Percentiles rank a stretch among this genome's conserved stretches.
Evolutionary conservation across 2,329 filamentous ascomycete species (phyloP).

Genomic region (Botrytis byssoidea): DNA sequence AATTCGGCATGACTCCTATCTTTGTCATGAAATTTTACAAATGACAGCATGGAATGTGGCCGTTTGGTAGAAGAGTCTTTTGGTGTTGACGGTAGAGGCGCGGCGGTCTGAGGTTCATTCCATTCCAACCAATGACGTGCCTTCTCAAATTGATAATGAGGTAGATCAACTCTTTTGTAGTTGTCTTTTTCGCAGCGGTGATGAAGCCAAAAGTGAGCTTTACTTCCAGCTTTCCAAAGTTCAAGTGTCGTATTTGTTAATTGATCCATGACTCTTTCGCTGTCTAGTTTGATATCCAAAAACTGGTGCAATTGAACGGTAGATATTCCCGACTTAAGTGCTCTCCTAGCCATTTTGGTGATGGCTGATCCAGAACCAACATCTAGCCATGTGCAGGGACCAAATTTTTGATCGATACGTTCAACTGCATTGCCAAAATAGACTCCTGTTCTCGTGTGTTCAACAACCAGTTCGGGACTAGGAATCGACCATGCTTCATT

Average conservation of each 20-base stretch:
- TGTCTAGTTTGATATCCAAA: not conserved
- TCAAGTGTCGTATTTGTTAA: not conserved
- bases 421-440: not conserved
- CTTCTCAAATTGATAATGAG: conserved; percentile 8
- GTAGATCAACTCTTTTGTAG: conserved; percentile 25
- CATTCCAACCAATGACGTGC: conserved; percentile 1
- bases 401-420: not conserved
- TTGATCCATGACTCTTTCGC: not conserved
- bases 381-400: not conserved
- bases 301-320: not conserved
- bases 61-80: not conserved
- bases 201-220: not conserved
- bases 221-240: not conserved
- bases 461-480: not conserved
- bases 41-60: not conserved
- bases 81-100: not conserved
- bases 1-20: not conserved
- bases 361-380: not conserved
- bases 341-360: not conserved
- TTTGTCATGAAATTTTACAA: not conserved
- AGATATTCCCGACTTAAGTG: not conserved
- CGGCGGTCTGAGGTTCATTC: not conserved
- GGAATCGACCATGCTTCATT: not conserved
- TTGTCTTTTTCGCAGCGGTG: conserved; percentile 14
- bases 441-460: not conserved